Evolutionary conservation across 305 asterid species (phyloP).

Genomic region (Fraxinus dipetala): DNA sequence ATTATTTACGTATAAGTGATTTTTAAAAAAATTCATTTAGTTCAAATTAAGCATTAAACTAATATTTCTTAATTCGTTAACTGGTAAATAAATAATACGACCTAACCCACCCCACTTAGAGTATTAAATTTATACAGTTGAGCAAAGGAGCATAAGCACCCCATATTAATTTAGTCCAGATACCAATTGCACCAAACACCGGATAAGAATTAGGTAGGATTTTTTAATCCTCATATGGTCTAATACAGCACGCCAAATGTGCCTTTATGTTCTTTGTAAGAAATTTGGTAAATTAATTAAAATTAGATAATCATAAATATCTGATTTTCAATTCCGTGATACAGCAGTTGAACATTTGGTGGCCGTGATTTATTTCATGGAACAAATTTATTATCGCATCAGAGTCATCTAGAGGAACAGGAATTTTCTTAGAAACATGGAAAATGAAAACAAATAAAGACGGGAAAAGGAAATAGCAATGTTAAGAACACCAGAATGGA

Average conservation of each 20-base stretch:
- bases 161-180: not conserved
- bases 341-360: not conserved
- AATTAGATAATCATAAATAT: not conserved
- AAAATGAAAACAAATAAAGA: not conserved
- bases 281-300: not conserved
- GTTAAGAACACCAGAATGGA: not conserved
- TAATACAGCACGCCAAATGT: not conserved
- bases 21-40: no score
- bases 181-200: not conserved
- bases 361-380: not conserved
- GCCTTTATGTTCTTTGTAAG: not conserved
- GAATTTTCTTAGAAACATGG: not conserved
- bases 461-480: not conserved
- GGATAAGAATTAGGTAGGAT: not conserved
- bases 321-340: not conserved
- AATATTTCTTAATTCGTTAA: not conserved
- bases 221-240: not conserved
- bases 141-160: not conserved
- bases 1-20: no score
- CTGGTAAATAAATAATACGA: not conserved
- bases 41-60: not conserved
- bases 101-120: not conserved
- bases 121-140: not conserved
- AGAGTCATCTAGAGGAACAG: not conserved
- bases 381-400: not conserved